These are phyloP conservation scores for Talaromyces islandicus DNA, from an alignment of 2,329 filamentous ascomycete species.

Conservation along the genomic window DNA sequence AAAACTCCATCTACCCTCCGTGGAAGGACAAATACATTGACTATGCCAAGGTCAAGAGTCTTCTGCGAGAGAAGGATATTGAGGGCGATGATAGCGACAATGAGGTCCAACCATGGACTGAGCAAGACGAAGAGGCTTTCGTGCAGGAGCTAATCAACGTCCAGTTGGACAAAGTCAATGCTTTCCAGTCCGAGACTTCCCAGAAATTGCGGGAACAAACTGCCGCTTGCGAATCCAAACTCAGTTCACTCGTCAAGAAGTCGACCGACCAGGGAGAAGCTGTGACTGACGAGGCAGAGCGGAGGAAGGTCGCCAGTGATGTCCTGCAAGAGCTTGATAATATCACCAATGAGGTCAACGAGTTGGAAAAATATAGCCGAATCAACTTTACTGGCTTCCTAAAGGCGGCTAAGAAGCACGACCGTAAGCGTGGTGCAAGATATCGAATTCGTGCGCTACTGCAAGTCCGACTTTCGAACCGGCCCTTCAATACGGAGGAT, in stretches of 20 bases:
- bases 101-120: constrained; percentile 68
- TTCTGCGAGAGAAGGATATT: constrained; percentile 70
- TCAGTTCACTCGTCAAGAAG: constrained; percentile 51
- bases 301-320: constrained; percentile 55
- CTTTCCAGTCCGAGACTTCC: constrained; percentile 79
- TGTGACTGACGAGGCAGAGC: constrained; percentile 36
- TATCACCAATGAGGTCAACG: constrained; percentile 85
- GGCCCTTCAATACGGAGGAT: constrained; percentile 92
- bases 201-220: constrained; percentile 76
- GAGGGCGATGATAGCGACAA: constrained; percentile 46
- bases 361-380: constrained; percentile 89
- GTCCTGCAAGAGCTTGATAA: constrained; percentile 74
- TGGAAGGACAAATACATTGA: constrained; percentile 96
- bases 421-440: constrained; percentile 77
- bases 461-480: constrained; percentile 78
- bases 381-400: constrained; percentile 97
- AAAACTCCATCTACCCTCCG: constrained; percentile 70
- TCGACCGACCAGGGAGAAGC: constrained; percentile 28
- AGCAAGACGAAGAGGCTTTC: constrained; percentile 87
- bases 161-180: constrained; percentile 89
- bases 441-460: constrained; percentile 90
- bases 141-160: constrained; percentile 92
- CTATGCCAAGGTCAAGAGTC: constrained; percentile 84
- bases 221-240: constrained; percentile 59
- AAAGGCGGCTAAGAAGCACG: constrained; percentile 98